Base-by-base conservation (phyloP, 169 alveolate genomes). In the Eimeria necatrix region DNA sequence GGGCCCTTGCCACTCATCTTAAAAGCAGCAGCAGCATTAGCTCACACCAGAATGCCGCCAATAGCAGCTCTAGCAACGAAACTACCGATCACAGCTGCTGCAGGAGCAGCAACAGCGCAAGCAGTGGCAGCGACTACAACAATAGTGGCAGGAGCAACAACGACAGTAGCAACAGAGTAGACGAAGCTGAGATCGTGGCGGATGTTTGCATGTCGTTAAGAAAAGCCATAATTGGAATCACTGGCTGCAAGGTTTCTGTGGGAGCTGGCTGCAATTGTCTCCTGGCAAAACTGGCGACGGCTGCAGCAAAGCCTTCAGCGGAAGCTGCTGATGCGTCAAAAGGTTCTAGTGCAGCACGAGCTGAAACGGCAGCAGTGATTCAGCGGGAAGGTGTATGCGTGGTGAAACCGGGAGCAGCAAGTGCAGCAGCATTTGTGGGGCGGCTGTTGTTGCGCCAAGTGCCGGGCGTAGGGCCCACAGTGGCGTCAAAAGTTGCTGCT, bases 201-300 rank as follows among this genome's bases (percentile, higher is more conserved):
- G 80, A 20, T 41, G 49, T 74, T 41, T 78, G 88, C 18, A 61
- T 48, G 68, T 48, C 81, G 20, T n/a, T 90, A 81, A 22, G 90
- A 51, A 26, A 49, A 46, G 24, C 53, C 49, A 64, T 93, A 16
- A 48, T 52, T n/a, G 61, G 24, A 51, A n/a, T 64, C 5, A 86
- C 96, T 9, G 91, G 83, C 48, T 94, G 96, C 87, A 61, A 61
- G 24, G 96, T 70, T 51, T 94, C 96, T n/a, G 80, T 94, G 52
- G 96, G 96, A 5, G 87, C 81, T 18, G 96, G 95, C 51, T 52
- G 80, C 70, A 94, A 86, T 59, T 70, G 53, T 14, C 92, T 94
- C 26, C 46, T 87, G 14, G 96, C 96, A 10, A 94, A 87, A 60
- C 94, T 94, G 12, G 96, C 95, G 12, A 59, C 90, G 8, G 87